Percentiles rank a stretch among this genome's conserved stretches.
Conservation (phyloP, 2,329 filamentous ascomycete species). For the Metarhizium anisopliae region DNA sequence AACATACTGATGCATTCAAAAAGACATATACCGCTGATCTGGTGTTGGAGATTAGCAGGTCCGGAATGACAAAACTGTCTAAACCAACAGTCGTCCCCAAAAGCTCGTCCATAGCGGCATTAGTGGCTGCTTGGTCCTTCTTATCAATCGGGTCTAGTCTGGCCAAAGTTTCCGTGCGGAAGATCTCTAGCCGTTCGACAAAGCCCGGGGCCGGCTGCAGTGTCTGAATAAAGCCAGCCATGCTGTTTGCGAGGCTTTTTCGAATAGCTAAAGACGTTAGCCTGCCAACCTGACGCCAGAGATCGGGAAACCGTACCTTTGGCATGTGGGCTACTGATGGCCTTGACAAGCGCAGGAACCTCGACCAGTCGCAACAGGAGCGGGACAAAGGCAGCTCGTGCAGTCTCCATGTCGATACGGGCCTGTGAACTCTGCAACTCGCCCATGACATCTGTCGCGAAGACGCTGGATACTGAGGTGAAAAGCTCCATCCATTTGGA, state of each 20-base stretch:
- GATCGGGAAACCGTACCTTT: constrained; percentile 33
- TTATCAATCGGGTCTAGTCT: constrained; percentile 45
- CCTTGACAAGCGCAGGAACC: constrained; percentile 44
- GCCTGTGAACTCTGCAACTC: constrained; percentile 33
- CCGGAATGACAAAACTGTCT: constrained; percentile 46
- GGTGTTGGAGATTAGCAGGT: constrained; percentile 65
- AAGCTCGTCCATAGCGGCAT: constrained; percentile 45
- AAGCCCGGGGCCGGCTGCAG: constrained; percentile 48
- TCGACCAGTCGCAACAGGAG: constrained; percentile 54
- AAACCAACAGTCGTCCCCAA: constrained; percentile 47
- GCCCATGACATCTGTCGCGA: constrained; percentile 39
- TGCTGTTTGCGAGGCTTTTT: constrained; percentile 38
- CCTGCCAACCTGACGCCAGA: background rate
- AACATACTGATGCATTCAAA: constrained; percentile 65
- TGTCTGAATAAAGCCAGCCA: constrained; percentile 47
- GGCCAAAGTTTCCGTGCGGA: constrained; percentile 47
- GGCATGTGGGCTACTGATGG: constrained; percentile 42
- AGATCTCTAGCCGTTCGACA: constrained; percentile 44
- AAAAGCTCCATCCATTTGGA: constrained; percentile 53
- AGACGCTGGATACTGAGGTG: constrained; percentile 38
- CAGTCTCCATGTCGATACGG: constrained; percentile 49
- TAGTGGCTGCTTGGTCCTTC: constrained; percentile 37
- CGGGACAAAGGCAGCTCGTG: constrained; percentile 55
- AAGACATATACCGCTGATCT: constrained; percentile 80
- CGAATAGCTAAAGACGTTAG: constrained; percentile 28